Percentiles rank a stretch among this genome's conserved stretches.
Conservation (phyloP, 352 stramenopile genomes). For the Phytophthora lateralis region DNA sequence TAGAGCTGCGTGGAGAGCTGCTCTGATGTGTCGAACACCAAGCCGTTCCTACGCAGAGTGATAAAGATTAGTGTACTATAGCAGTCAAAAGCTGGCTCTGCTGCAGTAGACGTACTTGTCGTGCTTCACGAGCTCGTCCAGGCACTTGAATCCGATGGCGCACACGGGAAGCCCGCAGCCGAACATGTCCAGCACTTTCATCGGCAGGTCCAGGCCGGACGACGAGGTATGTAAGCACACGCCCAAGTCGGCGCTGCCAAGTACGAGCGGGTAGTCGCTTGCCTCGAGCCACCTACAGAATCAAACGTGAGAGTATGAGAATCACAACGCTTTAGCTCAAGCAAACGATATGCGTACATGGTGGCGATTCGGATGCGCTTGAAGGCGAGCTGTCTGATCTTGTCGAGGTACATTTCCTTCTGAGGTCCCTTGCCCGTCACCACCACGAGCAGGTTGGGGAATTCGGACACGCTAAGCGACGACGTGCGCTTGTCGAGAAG, state of each 20-base stretch:
- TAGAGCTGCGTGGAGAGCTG: conserved; percentile 68
- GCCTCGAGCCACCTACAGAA: conserved; percentile 93
- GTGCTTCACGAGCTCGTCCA: conserved; percentile 97
- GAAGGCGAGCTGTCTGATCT: conserved; percentile 76
- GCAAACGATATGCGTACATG: conserved; percentile 51
- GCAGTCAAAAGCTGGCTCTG: background rate
- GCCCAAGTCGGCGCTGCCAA: conserved; percentile 95
- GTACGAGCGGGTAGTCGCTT: conserved; percentile 95
- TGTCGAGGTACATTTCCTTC: conserved; percentile 90
- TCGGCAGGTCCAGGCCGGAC: conserved; percentile 98
- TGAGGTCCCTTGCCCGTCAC: conserved; percentile 98
- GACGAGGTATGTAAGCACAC: conserved; percentile 99
- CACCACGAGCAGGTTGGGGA: conserved; percentile 90
- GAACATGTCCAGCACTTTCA: conserved; percentile 99
- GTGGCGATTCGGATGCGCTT: conserved; percentile 86
- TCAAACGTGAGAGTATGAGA: conserved; percentile 4
- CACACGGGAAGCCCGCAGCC: conserved; percentile 97
- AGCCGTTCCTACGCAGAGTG: conserved; percentile 58
- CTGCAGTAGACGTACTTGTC: conserved; percentile 71
- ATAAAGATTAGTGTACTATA: background rate
- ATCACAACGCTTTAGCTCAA: background rate
- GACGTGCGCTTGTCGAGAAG: conserved; percentile 66
- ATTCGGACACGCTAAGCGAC: conserved; percentile 40
- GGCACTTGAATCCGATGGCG: conserved; percentile 94
- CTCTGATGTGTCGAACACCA: conserved; percentile 69